These are phyloP conservation scores for Albifimbria verrucaria DNA, from an alignment of 2,329 filamentous ascomycete species.

Conservation along the genomic window DNA sequence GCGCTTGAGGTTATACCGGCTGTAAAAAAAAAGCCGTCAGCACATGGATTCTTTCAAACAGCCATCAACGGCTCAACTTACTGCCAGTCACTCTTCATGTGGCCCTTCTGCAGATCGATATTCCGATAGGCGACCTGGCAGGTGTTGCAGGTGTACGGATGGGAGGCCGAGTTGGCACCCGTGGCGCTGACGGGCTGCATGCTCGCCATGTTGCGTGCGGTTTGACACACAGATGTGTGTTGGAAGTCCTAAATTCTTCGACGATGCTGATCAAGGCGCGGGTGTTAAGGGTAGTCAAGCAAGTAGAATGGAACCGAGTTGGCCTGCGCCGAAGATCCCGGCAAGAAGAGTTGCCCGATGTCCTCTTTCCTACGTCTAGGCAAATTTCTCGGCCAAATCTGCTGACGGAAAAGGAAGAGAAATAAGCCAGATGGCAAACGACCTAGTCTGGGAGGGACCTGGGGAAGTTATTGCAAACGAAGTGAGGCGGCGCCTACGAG, in stretches of 20 bases:
- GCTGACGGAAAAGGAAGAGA: too few species aligned
- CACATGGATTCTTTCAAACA: not conserved
- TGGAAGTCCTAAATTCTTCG: too few species aligned
- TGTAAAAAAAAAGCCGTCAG: slow-evolving; percentile 32
- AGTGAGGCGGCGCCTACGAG: not conserved
- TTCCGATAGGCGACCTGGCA: slow-evolving; percentile 96
- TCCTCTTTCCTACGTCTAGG: too few species aligned
- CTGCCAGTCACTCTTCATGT: slow-evolving; percentile 99
- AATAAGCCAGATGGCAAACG: too few species aligned
- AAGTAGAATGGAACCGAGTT: too few species aligned
- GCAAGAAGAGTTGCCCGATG: too few species aligned
- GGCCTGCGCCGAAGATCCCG: too few species aligned
- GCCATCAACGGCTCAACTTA: slow-evolving; percentile 46
- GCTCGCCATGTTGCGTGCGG: slow-evolving; percentile 47
- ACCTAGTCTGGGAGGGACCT: too few species aligned
- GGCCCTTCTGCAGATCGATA: slow-evolving; percentile 85
- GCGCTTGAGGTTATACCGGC: slow-evolving; percentile 94
- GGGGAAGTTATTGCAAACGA: too few species aligned
- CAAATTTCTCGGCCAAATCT: too few species aligned
- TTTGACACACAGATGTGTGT: not conserved
- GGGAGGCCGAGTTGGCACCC: slow-evolving; percentile 46
- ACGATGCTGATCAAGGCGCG: too few species aligned
- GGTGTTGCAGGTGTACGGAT: slow-evolving; percentile 97
- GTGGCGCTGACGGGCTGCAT: slow-evolving; percentile 26
- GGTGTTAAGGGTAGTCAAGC: too few species aligned